Evolutionary conservation across 31 red algal genomes (phyloP).

Genomic region (Porphyra umbilicalis): DNA sequence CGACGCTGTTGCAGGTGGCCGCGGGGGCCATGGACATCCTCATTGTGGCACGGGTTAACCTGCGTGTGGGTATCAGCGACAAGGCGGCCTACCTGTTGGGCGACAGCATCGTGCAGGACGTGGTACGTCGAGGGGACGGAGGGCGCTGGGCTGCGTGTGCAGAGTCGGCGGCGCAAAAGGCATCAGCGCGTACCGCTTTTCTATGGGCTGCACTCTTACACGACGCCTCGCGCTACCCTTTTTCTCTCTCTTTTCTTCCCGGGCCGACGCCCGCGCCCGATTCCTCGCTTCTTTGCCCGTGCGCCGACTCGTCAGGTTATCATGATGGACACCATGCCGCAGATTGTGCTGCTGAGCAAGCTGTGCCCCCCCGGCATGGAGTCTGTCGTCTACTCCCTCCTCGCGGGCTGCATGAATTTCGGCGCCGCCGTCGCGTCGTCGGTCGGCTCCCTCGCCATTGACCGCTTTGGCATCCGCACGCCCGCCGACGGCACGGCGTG

Average conservation of each 20-base stretch:
- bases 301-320: too few species aligned
- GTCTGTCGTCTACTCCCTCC: conserved; percentile 36
- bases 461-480: conserved; percentile 39
- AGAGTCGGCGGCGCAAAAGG: too few species aligned
- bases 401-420: conserved; percentile 47
- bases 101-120: conserved; percentile 33
- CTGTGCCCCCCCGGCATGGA: conserved; percentile 59
- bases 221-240: too few species aligned
- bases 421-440: conserved; percentile 26
- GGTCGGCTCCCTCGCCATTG: conserved; percentile 32
- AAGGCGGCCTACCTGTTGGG: conserved; percentile 48
- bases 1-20: conserved; percentile 30
- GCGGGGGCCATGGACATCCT: conserved; percentile 34
- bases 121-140: too few species aligned
- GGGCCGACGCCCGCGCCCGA: too few species aligned
- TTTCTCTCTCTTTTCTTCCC: too few species aligned
- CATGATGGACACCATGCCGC: conserved; percentile 48
- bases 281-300: too few species aligned
- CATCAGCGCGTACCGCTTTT: too few species aligned
- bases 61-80: conserved; percentile 35
- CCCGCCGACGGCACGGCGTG: conserved; percentile 21
- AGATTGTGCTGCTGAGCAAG: conserved; percentile 35
- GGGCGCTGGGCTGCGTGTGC: too few species aligned
- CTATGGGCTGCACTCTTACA: too few species aligned
- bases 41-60: conserved; percentile 32